Base-by-base conservation (phyloP, 2,329 filamentous ascomycete genomes). In the Colletotrichum musae region DNA sequence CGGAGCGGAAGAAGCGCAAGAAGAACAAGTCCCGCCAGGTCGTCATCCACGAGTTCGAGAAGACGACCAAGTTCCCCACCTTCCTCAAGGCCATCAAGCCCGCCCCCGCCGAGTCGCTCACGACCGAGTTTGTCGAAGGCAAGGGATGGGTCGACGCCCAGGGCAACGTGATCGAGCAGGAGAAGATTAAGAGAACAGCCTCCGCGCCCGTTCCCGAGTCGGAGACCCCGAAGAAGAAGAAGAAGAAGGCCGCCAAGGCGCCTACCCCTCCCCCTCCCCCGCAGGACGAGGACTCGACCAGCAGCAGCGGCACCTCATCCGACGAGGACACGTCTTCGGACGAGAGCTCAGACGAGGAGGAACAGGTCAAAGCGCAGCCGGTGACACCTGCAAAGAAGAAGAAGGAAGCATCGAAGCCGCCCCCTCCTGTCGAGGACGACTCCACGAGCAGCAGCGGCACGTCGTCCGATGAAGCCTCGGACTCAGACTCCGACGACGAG, bases 11-110 rank as follows among this genome's bases (percentile, higher is more conserved):
- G 73, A 90, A 88, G 73, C 90, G 89, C 74, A 89, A 88, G 77
- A 88, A 88, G 72, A 88, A 86, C 70, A 88, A 89, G 74, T 86
- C 86, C 53, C 79, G 84, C 15, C 89, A 93, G 68, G 86, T 91
- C 1, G 84, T 94, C 4, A 87, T 98, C 3, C 95, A 98, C 79
- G 96, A 99, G 77, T 98, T 98, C 77, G 89, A 92, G 74, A 94
- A 94, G 78, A 94, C 92, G 7, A 90, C 89, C 45, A 95, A 94
- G 75, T 92, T 94, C 72, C 93, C 94, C 0, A 92, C 89, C 5
- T 98, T 97, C 77, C 80, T 98, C 68, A 94, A 93, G 77, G 83
- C 85, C 6, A 84, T 77, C 50, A 80, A 82, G 5, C 78, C 82
- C 1, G 81, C 80, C 1, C 80, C 81, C 2, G 80, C 79, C 10